phyloP scores from a whole-genome alignment of 805 yeast species.

The Ogataea saltuana region DNA sequence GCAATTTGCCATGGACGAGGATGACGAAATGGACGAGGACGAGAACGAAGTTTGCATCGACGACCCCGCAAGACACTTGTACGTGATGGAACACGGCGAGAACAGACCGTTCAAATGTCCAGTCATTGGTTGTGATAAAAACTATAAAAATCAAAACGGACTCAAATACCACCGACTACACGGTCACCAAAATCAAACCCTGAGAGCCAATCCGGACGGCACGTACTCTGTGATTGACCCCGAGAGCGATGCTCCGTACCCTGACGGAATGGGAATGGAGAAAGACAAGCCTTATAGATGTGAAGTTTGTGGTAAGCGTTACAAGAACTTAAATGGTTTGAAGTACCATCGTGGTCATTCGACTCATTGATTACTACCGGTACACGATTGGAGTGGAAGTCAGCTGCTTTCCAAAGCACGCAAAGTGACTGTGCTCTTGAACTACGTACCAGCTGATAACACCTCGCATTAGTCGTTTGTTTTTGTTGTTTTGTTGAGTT shows the following conservation, averaged over 20 bases:
- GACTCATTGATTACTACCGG: conserved; percentile 62
- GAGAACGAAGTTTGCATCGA: conserved; percentile 69
- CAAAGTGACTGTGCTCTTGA: too few relatives aligned
- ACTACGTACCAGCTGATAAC: background rate
- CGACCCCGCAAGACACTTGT: conserved; percentile 93
- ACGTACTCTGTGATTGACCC: conserved; percentile 92
- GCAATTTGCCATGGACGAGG: conserved; percentile 40
- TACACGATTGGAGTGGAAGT: too few relatives aligned
- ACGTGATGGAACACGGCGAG: conserved; percentile 89
- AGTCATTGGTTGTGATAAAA: conserved; percentile 96
- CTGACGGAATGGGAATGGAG: conserved; percentile 92
- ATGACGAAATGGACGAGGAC: conserved; percentile 29
- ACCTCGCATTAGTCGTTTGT: background rate
- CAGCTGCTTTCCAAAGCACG: too few relatives aligned
- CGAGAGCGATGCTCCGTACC: conserved; percentile 80
- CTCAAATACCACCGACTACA: conserved; percentile 92
- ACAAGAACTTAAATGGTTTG: conserved; percentile 92
- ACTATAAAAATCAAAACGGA: conserved; percentile 96
- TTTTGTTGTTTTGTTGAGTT: background rate
- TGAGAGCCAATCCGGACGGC: conserved; percentile 90
- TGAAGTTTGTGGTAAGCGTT: conserved; percentile 96
- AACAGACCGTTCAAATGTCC: conserved; percentile 97
- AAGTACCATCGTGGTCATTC: conserved; percentile 98
- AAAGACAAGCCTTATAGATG: conserved; percentile 98
- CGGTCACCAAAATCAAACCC: conserved; percentile 95